Conservation (phyloP, 257 asterid species). For the Jasminum sambac region DNA sequence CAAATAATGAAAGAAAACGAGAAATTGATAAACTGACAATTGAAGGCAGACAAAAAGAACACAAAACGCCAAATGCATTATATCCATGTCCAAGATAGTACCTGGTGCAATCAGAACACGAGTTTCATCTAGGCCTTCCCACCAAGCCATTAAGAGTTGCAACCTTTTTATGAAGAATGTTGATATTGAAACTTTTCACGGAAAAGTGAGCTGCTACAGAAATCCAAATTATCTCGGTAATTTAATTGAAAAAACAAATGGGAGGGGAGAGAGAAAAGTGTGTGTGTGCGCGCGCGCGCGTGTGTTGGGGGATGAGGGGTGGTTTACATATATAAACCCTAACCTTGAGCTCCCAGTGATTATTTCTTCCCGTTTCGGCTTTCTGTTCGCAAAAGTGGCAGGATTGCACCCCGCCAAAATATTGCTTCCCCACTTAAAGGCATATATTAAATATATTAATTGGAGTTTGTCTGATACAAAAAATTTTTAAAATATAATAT, state of each 20-base stretch:
- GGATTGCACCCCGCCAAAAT: conserved; percentile 9
- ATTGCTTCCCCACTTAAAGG: not conserved
- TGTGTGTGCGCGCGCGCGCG: too few species aligned
- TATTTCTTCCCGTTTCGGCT: not conserved
- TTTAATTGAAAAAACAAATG: not conserved
- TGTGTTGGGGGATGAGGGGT: too few species aligned
- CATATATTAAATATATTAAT: too few species aligned
- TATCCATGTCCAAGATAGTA: conserved; percentile 18
- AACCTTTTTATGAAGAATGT: conserved; percentile 14
- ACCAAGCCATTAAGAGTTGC: conserved; percentile 63
- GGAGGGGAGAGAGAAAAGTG: not conserved
- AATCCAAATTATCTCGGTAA: not conserved
- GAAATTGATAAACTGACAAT: not conserved
- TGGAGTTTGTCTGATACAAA: too few species aligned
- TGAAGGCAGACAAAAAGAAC: not conserved
- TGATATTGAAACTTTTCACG: not conserved
- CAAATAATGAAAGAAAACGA: not conserved
- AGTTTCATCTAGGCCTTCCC: conserved; percentile 64
- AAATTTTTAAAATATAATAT: too few species aligned
- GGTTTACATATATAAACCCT: conserved; percentile 27
- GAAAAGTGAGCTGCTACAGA: not conserved
- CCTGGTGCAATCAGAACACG: conserved; percentile 82
- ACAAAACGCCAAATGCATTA: not conserved
- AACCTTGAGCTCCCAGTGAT: conserved; percentile 1
- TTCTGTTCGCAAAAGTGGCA: conserved; percentile 10